phyloP scores from a whole-genome alignment of 192 early-diverging fungal species.

The Entomortierella chlamydospora region DNA sequence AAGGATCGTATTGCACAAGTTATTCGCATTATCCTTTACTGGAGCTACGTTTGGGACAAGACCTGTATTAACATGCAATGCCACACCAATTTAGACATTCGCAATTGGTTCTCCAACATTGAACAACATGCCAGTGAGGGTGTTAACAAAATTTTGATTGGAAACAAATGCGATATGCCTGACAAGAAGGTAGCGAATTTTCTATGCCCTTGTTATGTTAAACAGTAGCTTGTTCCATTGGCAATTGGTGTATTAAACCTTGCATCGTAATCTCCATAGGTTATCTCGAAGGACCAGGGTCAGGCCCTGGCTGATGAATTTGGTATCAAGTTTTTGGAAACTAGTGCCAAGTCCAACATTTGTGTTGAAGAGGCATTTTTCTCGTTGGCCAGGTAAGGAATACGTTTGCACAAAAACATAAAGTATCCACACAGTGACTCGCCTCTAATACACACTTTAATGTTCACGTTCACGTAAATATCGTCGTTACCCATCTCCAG shows the following conservation, averaged over 20 bases:
- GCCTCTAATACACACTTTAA: no score
- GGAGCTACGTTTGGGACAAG: no score
- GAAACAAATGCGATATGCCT: slow-evolving; percentile 99
- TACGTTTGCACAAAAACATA: background rate
- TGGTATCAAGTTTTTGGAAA: slow-evolving; percentile 95
- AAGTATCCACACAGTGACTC: no score
- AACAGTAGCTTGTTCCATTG: background rate
- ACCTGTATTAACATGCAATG: background rate
- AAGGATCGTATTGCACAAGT: background rate
- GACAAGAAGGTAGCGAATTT: slow-evolving; percentile 83
- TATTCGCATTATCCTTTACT: no score
- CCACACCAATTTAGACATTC: slow-evolving; percentile 78
- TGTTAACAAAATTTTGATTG: slow-evolving; percentile 98
- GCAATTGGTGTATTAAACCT: no score
- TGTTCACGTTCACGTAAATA: no score
- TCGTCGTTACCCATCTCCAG: slow-evolving; percentile 47
- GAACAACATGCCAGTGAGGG: slow-evolving; percentile 99
- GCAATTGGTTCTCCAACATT: slow-evolving; percentile 99
- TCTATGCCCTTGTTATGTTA: background rate
- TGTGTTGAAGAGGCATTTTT: slow-evolving; percentile 98
- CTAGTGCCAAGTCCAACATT: slow-evolving; percentile 98
- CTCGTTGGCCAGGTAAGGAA: slow-evolving; percentile 82
- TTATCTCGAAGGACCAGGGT: slow-evolving; percentile 95
- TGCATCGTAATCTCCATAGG: slow-evolving; percentile 56
- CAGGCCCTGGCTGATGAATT: slow-evolving; percentile 95